phyloP scores from a whole-genome alignment of 2,329 filamentous ascomycete genomes.

The Chaetomiaceae sp. region DNA sequence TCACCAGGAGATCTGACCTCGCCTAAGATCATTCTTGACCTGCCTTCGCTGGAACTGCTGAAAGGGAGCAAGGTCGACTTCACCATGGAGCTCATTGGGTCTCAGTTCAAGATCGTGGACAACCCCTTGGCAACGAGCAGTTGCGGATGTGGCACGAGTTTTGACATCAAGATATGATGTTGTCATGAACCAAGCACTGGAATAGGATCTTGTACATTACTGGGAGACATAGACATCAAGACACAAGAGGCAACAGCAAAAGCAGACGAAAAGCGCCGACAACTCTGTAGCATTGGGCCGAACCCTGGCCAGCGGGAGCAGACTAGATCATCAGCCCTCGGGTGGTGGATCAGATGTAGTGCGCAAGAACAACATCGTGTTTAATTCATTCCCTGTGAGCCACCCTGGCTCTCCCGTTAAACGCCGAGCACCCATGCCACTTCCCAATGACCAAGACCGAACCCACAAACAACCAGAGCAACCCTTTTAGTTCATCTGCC shows the following conservation, averaged over 20 bases:
- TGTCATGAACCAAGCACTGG: neutral
- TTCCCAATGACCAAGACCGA: conserved; percentile 28
- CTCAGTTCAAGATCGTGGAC: conserved; percentile 92
- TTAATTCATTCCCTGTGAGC: conserved; percentile 33
- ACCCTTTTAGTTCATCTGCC: conserved; percentile 87
- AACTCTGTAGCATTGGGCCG: conserved; percentile 24
- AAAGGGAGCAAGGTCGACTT: conserved; percentile 96
- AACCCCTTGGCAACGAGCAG: conserved; percentile 90
- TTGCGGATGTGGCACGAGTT: conserved; percentile 96
- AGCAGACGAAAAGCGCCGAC: conserved; percentile 3
- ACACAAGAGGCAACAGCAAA: conserved; percentile 22
- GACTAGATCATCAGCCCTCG: conserved; percentile 21
- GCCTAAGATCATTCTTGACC: conserved; percentile 85
- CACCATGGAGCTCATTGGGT: conserved; percentile 84
- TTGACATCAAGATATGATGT: conserved; percentile 76
- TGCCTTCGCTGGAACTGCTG: conserved; percentile 78
- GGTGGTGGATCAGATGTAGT: conserved; percentile 21
- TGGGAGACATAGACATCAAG: neutral
- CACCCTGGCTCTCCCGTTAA: conserved; percentile 30
- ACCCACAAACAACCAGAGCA: conserved; percentile 26
- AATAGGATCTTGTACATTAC: neutral
- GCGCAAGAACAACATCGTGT: conserved; percentile 23
- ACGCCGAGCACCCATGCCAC: conserved; percentile 35
- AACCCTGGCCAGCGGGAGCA: conserved; percentile 18
- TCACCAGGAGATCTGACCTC: conserved; percentile 30